Conservation (phyloP, 2,329 filamentous ascomycete species). For the Parastagonospora avenae region DNA sequence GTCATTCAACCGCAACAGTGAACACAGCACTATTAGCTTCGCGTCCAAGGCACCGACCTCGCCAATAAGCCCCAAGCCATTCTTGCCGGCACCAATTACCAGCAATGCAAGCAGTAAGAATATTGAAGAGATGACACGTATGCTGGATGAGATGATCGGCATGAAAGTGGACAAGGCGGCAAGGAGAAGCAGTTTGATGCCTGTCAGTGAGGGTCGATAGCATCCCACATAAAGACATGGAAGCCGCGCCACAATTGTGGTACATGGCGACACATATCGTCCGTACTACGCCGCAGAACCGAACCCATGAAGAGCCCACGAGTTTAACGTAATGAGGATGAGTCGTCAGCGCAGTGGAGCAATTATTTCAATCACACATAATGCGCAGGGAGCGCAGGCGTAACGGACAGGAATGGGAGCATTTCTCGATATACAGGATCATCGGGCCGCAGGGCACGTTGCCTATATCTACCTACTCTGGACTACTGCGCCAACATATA, state of each 20-base stretch:
- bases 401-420: slow-evolving; percentile 14
- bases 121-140: slow-evolving; percentile 89
- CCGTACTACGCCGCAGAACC: slow-evolving; percentile 3
- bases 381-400: slow-evolving; percentile 19
- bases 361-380: slow-evolving; percentile 11
- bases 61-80: slow-evolving; percentile 28
- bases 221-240: slow-evolving; percentile 9
- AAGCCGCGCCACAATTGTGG: slow-evolving; percentile 1
- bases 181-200: slow-evolving; percentile 45
- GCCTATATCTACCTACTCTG: slow-evolving; percentile 4
- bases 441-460: slow-evolving; percentile 3
- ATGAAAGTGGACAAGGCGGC: slow-evolving; percentile 70
- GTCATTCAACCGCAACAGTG: slow-evolving; percentile 35
- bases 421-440: slow-evolving; percentile 1
- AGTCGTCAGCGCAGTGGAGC: slow-evolving; percentile 19
- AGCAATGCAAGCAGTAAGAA: slow-evolving; percentile 61
- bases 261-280: slow-evolving; percentile 3
- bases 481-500: slow-evolving; percentile 6
- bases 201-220: slow-evolving; percentile 24
- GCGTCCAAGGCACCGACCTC: slow-evolving; percentile 32
- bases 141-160: slow-evolving; percentile 96
- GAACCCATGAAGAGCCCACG: slow-evolving; percentile 12
- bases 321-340: slow-evolving; percentile 31
- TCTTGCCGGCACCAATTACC: slow-evolving; percentile 17
- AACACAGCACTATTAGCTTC: slow-evolving; percentile 37